These are phyloP conservation scores for Cryptococcus depauperatus DNA, from an alignment of 1,284 basidiomycete genomes.

Conservation along the genomic window DNA sequence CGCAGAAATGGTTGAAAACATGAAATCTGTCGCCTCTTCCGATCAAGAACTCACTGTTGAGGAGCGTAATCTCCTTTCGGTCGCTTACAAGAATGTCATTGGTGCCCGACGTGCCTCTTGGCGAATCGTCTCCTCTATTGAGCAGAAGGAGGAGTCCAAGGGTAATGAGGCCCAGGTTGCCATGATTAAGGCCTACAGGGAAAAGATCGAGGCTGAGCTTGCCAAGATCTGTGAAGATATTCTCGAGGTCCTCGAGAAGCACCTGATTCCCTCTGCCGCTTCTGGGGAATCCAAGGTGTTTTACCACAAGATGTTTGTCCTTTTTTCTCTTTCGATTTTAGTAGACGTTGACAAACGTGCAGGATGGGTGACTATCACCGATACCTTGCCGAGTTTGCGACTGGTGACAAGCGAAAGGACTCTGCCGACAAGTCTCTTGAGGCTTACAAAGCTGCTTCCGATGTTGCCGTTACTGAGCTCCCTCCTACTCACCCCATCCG, in stretches of 20 bases:
- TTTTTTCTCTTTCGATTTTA: neutral
- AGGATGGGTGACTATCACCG: conserved; percentile 99
- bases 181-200: conserved; percentile 98
- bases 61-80: conserved; percentile 96
- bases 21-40: conserved; percentile 94
- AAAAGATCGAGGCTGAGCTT: conserved; percentile 97
- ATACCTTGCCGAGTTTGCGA: conserved; percentile 98
- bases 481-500: conserved; percentile 99
- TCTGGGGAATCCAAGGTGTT: conserved; percentile 99
- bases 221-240: conserved; percentile 99
- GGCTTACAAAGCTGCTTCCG: conserved; percentile 98
- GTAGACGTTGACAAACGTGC: conserved; percentile 6
- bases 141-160: conserved; percentile 99
- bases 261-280: conserved; percentile 96
- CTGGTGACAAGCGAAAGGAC: conserved; percentile 97
- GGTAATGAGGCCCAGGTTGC: conserved; percentile 95
- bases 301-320: conserved; percentile 97
- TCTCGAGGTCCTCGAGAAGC: conserved; percentile 95
- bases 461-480: conserved; percentile 94
- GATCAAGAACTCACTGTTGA: conserved; percentile 98
- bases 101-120: conserved; percentile 98
- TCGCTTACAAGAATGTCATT: conserved; percentile 99
- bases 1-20: conserved; percentile 96
- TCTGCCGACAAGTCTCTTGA: conserved; percentile 97
- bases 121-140: conserved; percentile 98